Evolutionary conservation across 2,329 filamentous ascomycete genomes (phyloP).

Genomic region (Aspergillus terreus): DNA sequence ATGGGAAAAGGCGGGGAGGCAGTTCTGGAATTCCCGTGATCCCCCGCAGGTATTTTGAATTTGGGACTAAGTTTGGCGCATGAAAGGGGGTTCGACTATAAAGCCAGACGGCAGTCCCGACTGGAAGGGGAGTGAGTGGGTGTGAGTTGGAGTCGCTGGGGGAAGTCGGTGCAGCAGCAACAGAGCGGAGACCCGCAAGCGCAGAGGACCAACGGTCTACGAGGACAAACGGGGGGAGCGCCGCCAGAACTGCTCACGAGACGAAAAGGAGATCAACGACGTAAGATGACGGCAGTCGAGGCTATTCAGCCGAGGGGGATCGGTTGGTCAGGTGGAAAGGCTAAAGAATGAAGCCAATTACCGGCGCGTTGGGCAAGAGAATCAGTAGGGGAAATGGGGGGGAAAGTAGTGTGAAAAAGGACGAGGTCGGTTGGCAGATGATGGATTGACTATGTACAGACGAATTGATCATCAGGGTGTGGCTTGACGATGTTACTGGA

Average conservation of each 20-base stretch:
- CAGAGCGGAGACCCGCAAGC: neutral
- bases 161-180: neutral
- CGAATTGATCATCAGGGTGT: neutral
- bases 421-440: slow-evolving; percentile 2
- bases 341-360: slow-evolving; percentile 4
- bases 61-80: slow-evolving; percentile 2
- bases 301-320: slow-evolving; percentile 7
- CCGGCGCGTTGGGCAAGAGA: slow-evolving; percentile 5
- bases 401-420: neutral
- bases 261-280: slow-evolving; percentile 14
- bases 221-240: slow-evolving; percentile 11
- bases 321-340: slow-evolving; percentile 13
- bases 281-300: slow-evolving; percentile 18
- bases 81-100: slow-evolving; percentile 4
- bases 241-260: slow-evolving; percentile 17
- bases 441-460: neutral
- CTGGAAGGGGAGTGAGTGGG: neutral
- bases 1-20: neutral
- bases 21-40: slow-evolving; percentile 4
- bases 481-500: neutral
- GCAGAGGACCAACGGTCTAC: slow-evolving; percentile 7
- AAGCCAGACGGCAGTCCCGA: slow-evolving; percentile 5
- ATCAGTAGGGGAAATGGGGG: neutral
- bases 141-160: neutral
- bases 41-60: slow-evolving; percentile 6